phyloP scores from a whole-genome alignment of 1,284 basidiomycete species.

The Fomitopsis schrenkii region DNA sequence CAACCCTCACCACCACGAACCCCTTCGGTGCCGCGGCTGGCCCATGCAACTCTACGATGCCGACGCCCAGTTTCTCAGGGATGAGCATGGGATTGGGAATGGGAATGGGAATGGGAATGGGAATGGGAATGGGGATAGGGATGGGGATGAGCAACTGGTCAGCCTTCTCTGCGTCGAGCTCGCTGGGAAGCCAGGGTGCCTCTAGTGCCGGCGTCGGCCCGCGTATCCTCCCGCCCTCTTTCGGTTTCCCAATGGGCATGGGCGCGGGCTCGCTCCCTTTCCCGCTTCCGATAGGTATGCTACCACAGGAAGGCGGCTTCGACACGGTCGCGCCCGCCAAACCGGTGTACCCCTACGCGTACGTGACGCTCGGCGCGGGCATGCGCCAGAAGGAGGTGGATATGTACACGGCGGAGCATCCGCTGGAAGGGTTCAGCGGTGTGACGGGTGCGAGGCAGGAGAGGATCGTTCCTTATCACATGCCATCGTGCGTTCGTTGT shows the following conservation, averaged over 20 bases:
- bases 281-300: slow-evolving; percentile 1
- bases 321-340: slow-evolving; percentile 26
- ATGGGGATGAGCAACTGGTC: slow-evolving; percentile 5
- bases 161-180: background rate
- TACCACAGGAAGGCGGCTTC: background rate
- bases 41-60: background rate
- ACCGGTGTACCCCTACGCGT: slow-evolving; percentile 64
- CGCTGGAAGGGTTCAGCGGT: slow-evolving; percentile 44
- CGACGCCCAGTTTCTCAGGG: background rate
- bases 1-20: slow-evolving; percentile 5
- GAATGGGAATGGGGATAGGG: slow-evolving; percentile 1
- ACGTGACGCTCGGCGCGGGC: slow-evolving; percentile 81
- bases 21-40: slow-evolving; percentile 1
- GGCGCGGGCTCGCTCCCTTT: slow-evolving; percentile 1
- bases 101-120: background rate
- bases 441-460: slow-evolving; percentile 43
- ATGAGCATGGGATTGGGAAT: background rate
- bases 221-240: background rate
- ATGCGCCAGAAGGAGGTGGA: slow-evolving; percentile 81
- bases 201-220: slow-evolving; percentile 3
- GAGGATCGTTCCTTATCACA: slow-evolving; percentile 72
- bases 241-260: background rate
- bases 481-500: slow-evolving; percentile 63
- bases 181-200: slow-evolving; percentile 1
- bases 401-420: slow-evolving; percentile 64